These are phyloP conservation scores for Alloascoidea hylecoeti DNA, from an alignment of 805 yeast species.

Conservation along the genomic window DNA sequence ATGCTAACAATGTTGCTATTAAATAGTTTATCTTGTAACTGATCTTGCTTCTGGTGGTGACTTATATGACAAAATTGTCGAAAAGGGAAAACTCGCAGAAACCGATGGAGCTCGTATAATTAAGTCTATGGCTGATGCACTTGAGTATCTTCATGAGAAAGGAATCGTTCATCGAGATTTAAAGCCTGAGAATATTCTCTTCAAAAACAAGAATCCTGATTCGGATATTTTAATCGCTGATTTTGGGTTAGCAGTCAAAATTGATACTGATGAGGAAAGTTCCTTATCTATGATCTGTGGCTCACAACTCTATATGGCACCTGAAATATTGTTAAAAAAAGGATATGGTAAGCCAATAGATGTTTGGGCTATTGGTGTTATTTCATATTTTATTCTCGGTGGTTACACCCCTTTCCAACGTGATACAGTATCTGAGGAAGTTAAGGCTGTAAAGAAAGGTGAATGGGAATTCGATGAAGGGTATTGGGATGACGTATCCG, in stretches of 20 bases:
- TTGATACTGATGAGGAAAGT: constrained; percentile 20
- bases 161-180: constrained; percentile 58
- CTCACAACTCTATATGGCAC: constrained; percentile 65
- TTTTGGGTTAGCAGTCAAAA: constrained; percentile 48
- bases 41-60: constrained; percentile 61
- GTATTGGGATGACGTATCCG: constrained; percentile 36
- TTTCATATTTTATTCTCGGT: constrained; percentile 53
- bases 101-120: constrained; percentile 35
- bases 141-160: constrained; percentile 41
- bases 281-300: constrained; percentile 40
- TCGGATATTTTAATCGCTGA: constrained; percentile 37
- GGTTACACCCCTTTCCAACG: constrained; percentile 75
- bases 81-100: constrained; percentile 30
- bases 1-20: no score
- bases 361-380: constrained; percentile 67
- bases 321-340: constrained; percentile 39
- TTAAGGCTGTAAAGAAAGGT: constrained; percentile 42
- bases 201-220: constrained; percentile 23
- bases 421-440: constrained; percentile 54
- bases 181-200: constrained; percentile 58
- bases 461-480: constrained; percentile 44
- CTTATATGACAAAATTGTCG: constrained; percentile 42
- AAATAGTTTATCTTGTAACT: constrained; percentile 33
- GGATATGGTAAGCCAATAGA: constrained; percentile 53
- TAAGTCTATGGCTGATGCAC: constrained; percentile 34